Base-by-base conservation (phyloP, 2,329 filamentous ascomycete species). In the Aspergillus fumigatiaffinis region DNA sequence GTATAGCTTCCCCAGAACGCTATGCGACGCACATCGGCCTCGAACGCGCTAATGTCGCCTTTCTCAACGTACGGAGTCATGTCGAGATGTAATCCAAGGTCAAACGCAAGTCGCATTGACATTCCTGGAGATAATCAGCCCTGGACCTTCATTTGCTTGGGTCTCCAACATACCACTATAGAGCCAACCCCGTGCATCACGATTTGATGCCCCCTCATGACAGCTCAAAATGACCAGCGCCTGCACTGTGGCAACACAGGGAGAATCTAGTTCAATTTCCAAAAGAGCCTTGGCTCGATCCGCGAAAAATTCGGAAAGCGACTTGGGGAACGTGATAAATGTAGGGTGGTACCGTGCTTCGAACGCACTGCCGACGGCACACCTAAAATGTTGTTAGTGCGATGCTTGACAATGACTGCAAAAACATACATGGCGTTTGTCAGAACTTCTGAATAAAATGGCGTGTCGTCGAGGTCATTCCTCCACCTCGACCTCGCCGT, bases 211-310 rank as follows among this genome's bases (percentile, higher is more conserved):
- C 3, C 74, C 74, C 59, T 81, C 79, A 38, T 77, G 73, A 17
- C 70, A 73, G 44, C 77, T 78, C 50, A 81, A 66, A 17, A 81
- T 69, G 2, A 78, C 73, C 46, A 81, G 68, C 1, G 78, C 76
- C 54, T 81, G 79, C 7, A 78, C 74, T 3, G 78, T 81, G 4
- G 79, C 77, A n/a, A 81, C 69, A 47, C 73, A 77, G 1, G 79
- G 79, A 26, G 70, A 74, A 55, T 80, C 79, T 14, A 81, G 64
- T 57, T 81, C 78, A 4, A 79, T 73, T 42, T 81, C 78, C 8
- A 81, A 61, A 4, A 79, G 68, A 6, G 73, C 71, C 57, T 80
- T 80, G 1, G 77, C 74, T 26, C 78, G 67, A 46, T 77, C 73
- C 7, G 75, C 74, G 51, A 75, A 73, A 42, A 73, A 74, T 21